Evolutionary conservation across 129 eudicot species (phyloP).

Genomic region (Artemisia tridentata): DNA sequence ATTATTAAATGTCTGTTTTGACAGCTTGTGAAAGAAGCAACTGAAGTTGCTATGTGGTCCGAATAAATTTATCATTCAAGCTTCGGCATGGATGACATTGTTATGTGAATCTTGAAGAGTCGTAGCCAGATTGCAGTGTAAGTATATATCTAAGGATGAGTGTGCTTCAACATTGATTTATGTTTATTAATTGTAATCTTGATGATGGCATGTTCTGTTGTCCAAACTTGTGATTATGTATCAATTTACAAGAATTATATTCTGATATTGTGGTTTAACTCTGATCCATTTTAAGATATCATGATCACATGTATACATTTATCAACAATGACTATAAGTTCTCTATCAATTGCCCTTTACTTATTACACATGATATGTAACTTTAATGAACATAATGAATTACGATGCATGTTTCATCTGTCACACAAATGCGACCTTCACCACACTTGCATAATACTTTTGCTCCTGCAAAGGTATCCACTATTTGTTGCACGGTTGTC

Average conservation of each 20-base stretch:
- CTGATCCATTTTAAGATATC: background rate
- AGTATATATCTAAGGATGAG: conserved; percentile 7
- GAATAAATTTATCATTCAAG: conserved; percentile 6
- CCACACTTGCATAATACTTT: conserved; percentile 28
- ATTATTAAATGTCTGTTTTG: background rate
- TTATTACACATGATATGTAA: background rate
- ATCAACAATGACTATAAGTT: background rate
- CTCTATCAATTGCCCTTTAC: conserved; percentile 1
- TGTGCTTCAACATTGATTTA: no score
- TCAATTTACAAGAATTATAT: background rate
- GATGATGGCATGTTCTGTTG: no score
- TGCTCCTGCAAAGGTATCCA: conserved; percentile 18
- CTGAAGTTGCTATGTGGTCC: conserved; percentile 17
- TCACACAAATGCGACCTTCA: conserved; percentile 29
- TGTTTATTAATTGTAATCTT: no score
- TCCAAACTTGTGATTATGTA: background rate
- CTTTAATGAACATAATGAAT: background rate
- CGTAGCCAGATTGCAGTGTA: conserved; percentile 23
- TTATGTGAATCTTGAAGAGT: conserved; percentile 12
- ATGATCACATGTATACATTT: background rate
- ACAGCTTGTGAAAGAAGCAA: conserved; percentile 17
- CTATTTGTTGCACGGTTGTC: conserved; percentile 14
- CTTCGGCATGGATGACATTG: conserved; percentile 10
- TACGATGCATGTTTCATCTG: conserved; percentile 28
- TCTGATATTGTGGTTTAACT: background rate